Evolutionary conservation across 2,329 filamentous ascomycete species (phyloP).

Genomic region (Cladophialophora immunda): DNA sequence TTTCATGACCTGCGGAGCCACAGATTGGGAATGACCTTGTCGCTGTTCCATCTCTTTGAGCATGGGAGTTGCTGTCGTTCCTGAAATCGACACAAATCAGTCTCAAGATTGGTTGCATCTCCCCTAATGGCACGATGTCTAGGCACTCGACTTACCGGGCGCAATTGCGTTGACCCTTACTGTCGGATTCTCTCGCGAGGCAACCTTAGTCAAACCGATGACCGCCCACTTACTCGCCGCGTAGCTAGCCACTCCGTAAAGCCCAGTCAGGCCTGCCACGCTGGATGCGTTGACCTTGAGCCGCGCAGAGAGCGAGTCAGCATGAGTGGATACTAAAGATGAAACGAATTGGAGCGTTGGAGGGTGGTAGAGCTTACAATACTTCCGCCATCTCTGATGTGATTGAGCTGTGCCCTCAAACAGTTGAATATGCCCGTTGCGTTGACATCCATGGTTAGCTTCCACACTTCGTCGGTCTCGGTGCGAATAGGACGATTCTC

Average conservation of each 20-base stretch:
- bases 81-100: too few relatives aligned
- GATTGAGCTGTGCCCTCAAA: slow-evolving; percentile 50
- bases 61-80: slow-evolving; percentile 82
- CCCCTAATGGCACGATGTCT: too few relatives aligned
- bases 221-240: slow-evolving; percentile 53
- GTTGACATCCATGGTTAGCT: slow-evolving; percentile 46
- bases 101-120: not conserved
- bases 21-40: not conserved
- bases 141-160: slow-evolving; percentile 49
- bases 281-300: slow-evolving; percentile 43
- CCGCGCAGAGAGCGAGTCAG: too few relatives aligned
- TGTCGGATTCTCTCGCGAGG: slow-evolving; percentile 44
- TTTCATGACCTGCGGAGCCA: slow-evolving; percentile 11
- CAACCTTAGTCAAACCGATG: slow-evolving; percentile 53
- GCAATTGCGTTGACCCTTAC: slow-evolving; percentile 48
- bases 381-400: slow-evolving; percentile 47
- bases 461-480: slow-evolving; percentile 14
- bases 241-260: slow-evolving; percentile 51
- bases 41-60: slow-evolving; percentile 66
- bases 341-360: too few relatives aligned
- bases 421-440: slow-evolving; percentile 51
- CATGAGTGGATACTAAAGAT: too few relatives aligned
- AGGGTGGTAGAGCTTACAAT: slow-evolving; percentile 52
- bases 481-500: slow-evolving; percentile 50
- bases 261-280: slow-evolving; percentile 47